A percentile compares a stretch with the other conserved stretches of the same genome.
Conservation (phyloP, 495 filamentous ascomycete species). For the Pseudoneurospora amorphoporcata region DNA sequence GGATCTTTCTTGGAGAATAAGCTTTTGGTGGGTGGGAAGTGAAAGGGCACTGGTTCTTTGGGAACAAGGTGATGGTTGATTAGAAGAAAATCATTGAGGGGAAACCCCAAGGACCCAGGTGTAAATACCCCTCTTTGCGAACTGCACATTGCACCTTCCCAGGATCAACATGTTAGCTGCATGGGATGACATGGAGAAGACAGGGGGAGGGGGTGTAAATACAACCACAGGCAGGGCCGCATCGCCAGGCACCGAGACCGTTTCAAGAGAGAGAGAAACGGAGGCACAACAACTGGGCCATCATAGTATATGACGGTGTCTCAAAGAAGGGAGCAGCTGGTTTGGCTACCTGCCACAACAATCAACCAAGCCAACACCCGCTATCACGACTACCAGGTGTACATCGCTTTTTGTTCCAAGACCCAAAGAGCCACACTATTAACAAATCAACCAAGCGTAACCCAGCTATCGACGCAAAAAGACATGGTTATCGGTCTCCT, state of each 20-base stretch:
- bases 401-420: neutral
- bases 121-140: no score
- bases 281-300: neutral
- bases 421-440: neutral
- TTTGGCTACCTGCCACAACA: neutral
- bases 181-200: slow-evolving; percentile 8
- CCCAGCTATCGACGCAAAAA: neutral
- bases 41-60: no score
- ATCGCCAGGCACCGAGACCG: neutral
- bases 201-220: slow-evolving; percentile 1
- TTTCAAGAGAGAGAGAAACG: neutral
- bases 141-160: no score
- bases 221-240: neutral
- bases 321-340: neutral
- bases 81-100: no score
- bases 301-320: neutral
- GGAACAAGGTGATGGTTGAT: no score
- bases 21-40: slow-evolving; percentile 7
- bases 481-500: slow-evolving; percentile 37
- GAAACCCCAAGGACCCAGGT: no score
- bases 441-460: neutral
- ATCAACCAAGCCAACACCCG: neutral
- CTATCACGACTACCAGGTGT: neutral
- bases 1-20: slow-evolving; percentile 3
- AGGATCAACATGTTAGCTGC: neutral